phyloP scores from a whole-genome alignment of 1,284 basidiomycete genomes.

The Melampsora larici-populina region DNA sequence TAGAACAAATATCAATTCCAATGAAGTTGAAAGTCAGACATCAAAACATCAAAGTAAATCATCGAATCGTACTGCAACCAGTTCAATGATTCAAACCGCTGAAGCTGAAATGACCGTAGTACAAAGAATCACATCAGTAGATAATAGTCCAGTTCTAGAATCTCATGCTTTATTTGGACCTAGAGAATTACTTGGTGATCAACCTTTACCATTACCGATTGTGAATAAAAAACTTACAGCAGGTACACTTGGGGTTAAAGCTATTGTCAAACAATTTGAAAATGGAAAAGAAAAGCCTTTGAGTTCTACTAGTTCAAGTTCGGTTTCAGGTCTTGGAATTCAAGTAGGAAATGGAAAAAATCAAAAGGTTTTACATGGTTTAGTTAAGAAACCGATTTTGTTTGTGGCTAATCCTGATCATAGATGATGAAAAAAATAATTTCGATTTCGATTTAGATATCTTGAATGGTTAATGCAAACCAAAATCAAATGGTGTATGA shows the following conservation, averaged over 20 bases:
- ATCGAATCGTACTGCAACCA: conserved; percentile 22
- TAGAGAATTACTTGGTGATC: not conserved
- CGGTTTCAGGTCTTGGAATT: not conserved
- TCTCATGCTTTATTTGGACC: not conserved
- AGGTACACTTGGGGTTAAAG: conserved; percentile 18
- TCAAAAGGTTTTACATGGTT: conserved; percentile 30
- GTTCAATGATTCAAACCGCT: conserved; percentile 32
- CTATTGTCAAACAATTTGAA: conserved; percentile 41
- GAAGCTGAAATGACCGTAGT: conserved; percentile 33
- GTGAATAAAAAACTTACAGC: conserved; percentile 15
- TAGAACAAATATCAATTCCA: not conserved
- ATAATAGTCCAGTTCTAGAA: conserved; percentile 20
- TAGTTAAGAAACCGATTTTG: conserved; percentile 36
- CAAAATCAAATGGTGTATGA: too few relatives aligned
- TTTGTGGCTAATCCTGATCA: conserved; percentile 42
- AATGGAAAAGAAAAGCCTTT: not conserved
- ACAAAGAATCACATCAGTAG: conserved; percentile 12
- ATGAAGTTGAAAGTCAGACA: not conserved
- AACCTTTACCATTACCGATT: not conserved
- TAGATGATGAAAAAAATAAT: too few relatives aligned
- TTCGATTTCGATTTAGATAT: too few relatives aligned
- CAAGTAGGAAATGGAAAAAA: not conserved
- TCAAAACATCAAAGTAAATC: not conserved
- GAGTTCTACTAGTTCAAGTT: not conserved
- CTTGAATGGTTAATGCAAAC: too few relatives aligned